Evolutionary conservation across 768 basidiomycete species (phyloP), one percentile per base, ranked within the genome.

Genomic region (Naganishia randhawae): DNA sequence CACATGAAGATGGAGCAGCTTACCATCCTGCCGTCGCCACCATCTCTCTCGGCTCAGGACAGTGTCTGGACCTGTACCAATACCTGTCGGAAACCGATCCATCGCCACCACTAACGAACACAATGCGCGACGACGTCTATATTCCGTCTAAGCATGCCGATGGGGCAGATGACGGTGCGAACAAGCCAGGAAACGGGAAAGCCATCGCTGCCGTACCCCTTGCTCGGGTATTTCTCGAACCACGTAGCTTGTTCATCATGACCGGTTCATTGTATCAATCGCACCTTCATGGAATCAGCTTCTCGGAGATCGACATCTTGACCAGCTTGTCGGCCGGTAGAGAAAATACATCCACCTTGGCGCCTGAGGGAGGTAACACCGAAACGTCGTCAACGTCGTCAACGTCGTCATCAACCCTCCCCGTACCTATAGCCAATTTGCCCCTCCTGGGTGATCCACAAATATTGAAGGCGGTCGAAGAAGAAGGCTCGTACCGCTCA

Each of bases 1-100:
- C 92, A 1, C 94, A 96, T 74, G 88, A 95, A 81, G 93, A 97
- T 77, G 92, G 94, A 0, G 89, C 92, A 1, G 85, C 87, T 19
- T 97, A 95, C 80, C 82, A 87, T 74, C 91, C 93, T 0, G 86
- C 89, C 5, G 93, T 96, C 0, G 88, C 91, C 1, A 96, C 94
- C n/a, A 81, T 97, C 57, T 92, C 93, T 16, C 81, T 96, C 67
- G 88, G 88, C 48, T 89, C 91, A 1, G 91, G 93, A 77, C 82
- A 88, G 2, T 82, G 91, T 66, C 88, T 97, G 72, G 85, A 92
- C 79, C 90, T 95, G 76, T 91, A 91, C 75, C 83, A 83, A 63
- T 91, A 91, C 73, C 65, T 76, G n/a, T 71, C 74, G 2, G 69
- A 71, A 17, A 65, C 70, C 9, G 63, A 68, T 1, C 74, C 77